phyloP scores from a whole-genome alignment of 2,329 filamentous ascomycete species.

The Phoma sp. region DNA sequence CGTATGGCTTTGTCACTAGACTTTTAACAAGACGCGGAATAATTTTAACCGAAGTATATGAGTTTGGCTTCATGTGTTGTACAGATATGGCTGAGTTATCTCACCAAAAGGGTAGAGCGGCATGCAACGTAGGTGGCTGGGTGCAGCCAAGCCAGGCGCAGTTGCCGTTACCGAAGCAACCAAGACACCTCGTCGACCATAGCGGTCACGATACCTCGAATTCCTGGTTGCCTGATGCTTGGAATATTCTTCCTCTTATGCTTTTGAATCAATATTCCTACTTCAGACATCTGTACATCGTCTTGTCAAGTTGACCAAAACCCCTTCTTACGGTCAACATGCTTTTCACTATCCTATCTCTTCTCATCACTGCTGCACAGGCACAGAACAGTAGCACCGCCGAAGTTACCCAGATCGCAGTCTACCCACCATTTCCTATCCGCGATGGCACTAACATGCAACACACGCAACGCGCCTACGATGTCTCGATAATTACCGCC shows the following conservation, averaged over 20 bases:
- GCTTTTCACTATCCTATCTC: constrained; percentile 1
- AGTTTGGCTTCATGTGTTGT: not conserved
- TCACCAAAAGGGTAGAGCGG: constrained; percentile 1
- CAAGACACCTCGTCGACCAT: not conserved
- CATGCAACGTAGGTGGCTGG: constrained; percentile 10
- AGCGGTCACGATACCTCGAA: not conserved
- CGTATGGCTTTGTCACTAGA: too few species aligned
- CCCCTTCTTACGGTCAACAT: not conserved
- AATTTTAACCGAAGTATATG: not conserved
- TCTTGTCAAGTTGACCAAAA: not conserved
- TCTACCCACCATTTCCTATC: constrained; percentile 21
- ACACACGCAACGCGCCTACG: constrained; percentile 20
- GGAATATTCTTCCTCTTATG: too few species aligned
- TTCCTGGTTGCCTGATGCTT: not conserved
- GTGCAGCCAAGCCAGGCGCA: constrained; percentile 13
- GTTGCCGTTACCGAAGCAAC: not conserved
- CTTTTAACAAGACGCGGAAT: not conserved
- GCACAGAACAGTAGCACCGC: constrained; percentile 1
- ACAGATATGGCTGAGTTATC: not conserved
- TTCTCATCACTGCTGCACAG: not conserved
- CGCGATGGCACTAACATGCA: constrained; percentile 14
- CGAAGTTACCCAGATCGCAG: constrained; percentile 3
- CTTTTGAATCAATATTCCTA: too few species aligned
- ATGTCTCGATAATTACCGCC: constrained; percentile 16
- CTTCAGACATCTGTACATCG: too few species aligned